A percentile compares a stretch with the other conserved stretches of the same genome.
phyloP scores from a whole-genome alignment of 2,329 filamentous ascomycete genomes.

The Myriosclerotinia scirpicola region DNA sequence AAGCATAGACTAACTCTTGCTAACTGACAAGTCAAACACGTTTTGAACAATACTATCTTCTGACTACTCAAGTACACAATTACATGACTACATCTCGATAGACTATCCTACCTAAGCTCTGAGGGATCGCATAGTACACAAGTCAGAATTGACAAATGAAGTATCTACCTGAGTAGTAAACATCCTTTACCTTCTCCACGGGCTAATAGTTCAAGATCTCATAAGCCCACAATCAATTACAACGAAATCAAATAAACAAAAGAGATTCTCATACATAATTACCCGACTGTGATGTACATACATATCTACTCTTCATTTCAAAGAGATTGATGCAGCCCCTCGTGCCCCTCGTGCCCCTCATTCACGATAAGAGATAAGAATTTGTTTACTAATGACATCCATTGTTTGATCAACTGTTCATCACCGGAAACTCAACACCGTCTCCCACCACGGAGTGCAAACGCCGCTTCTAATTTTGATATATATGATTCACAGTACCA shows the following conservation, averaged over 20 bases:
- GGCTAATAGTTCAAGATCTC: neutral
- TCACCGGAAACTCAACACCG: constrained; percentile 22
- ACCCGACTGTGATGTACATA: neutral
- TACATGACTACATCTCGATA: too few species aligned
- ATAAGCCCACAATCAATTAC: too few species aligned
- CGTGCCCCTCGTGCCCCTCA: constrained; percentile 15
- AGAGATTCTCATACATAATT: neutral
- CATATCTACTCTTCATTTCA: too few species aligned
- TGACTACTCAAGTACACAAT: too few species aligned
- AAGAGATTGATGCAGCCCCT: neutral
- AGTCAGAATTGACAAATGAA: too few species aligned
- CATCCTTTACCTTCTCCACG: neutral
- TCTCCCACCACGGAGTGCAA: constrained; percentile 20
- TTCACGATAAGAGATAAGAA: constrained; percentile 22
- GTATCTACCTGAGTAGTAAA: neutral
- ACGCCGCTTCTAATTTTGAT: constrained; percentile 14
- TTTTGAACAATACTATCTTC: too few species aligned
- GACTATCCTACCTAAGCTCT: too few species aligned
- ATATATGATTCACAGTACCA: constrained; percentile 12
- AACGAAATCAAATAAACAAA: too few species aligned
- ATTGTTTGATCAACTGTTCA: neutral
- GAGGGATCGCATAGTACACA: too few species aligned
- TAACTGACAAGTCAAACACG: too few species aligned
- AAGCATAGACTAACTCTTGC: too few species aligned
- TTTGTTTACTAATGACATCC: constrained; percentile 21